Conservation (phyloP, 176 grass and related monocot genomes). For the Carex cristatella region DNA sequence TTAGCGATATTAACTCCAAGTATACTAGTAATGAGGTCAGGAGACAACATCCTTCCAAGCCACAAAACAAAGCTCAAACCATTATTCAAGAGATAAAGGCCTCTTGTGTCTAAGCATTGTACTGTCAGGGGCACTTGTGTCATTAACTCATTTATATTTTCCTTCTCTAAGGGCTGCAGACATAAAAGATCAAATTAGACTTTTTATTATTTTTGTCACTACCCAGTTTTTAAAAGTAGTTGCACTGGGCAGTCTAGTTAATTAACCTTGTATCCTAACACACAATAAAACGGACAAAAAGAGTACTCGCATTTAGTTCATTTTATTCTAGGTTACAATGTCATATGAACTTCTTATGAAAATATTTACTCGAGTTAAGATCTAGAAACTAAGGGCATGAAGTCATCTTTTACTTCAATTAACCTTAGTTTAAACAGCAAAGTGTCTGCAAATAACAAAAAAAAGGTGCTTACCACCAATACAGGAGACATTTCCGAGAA, state of each 20-base stretch:
- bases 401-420: neutral
- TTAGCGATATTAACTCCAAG: constrained; percentile 56
- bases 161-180: constrained; percentile 42
- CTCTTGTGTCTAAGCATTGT: constrained; percentile 73
- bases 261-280: neutral
- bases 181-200: neutral
- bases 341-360: neutral
- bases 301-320: neutral
- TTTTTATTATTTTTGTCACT: neutral
- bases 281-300: constrained; percentile 6
- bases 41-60: constrained; percentile 78
- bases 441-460: neutral
- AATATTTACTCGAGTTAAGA: neutral
- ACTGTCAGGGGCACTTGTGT: constrained; percentile 49
- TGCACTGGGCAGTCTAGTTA: neutral
- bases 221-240: neutral
- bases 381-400: neutral
- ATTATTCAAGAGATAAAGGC: constrained; percentile 79
- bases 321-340: neutral
- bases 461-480: neutral
- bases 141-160: constrained; percentile 35
- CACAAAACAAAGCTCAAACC: constrained; percentile 79
- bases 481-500: neutral
- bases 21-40: constrained; percentile 60
- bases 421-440: neutral